These are phyloP conservation scores for Aspergillus incahuasiensis DNA, from an alignment of 495 filamentous ascomycete species.

Conservation along the genomic window DNA sequence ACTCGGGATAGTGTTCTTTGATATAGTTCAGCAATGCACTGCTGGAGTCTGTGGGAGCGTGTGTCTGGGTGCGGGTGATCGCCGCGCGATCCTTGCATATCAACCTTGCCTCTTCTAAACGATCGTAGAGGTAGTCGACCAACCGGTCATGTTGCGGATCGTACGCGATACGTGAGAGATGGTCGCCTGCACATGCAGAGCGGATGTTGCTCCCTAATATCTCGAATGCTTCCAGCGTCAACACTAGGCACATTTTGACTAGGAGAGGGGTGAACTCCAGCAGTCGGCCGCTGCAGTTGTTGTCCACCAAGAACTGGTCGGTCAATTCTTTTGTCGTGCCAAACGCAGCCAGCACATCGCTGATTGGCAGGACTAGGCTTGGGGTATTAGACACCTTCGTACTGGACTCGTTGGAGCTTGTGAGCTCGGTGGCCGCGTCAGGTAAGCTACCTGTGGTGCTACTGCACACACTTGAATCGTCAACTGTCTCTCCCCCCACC, in stretches of 20 bases:
- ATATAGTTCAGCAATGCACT: conserved; percentile 34
- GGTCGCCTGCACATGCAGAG: conserved; percentile 27
- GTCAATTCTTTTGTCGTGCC: conserved; percentile 28
- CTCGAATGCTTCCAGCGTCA: conserved; percentile 44
- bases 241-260: conserved; percentile 33
- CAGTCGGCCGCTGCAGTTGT: conserved; percentile 30
- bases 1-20: conserved; percentile 31
- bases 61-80: conserved; percentile 37
- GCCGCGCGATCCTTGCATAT: conserved; percentile 29
- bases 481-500: not conserved
- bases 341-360: conserved; percentile 20
- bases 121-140: conserved; percentile 35
- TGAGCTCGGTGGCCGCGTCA: not conserved
- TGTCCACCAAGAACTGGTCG: conserved; percentile 35
- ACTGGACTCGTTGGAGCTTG: not conserved
- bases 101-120: conserved; percentile 40
- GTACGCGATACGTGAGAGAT: conserved; percentile 29
- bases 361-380: conserved; percentile 7
- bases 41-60: conserved; percentile 29
- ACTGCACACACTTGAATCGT: not conserved
- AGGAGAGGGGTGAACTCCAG: conserved; percentile 24
- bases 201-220: conserved; percentile 33
- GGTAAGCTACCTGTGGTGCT: not conserved
- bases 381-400: conserved; percentile 8
- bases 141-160: conserved; percentile 29